Conservation (phyloP, 2,329 filamentous ascomycete genomes). For the Diplodia corticola region DNA sequence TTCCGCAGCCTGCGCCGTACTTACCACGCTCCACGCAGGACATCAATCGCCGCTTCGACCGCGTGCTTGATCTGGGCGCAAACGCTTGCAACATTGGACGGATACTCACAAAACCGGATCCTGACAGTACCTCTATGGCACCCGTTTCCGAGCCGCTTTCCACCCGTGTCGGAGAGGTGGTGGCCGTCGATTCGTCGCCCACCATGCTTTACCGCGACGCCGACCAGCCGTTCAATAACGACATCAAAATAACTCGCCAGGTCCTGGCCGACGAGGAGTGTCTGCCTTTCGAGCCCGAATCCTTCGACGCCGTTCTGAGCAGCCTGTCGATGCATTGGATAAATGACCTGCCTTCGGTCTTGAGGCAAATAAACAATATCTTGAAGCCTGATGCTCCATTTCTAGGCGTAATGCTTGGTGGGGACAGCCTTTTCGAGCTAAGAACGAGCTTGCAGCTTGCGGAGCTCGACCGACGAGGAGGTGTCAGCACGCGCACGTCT, state of each 20-base stretch:
- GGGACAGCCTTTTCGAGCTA: constrained; percentile 90
- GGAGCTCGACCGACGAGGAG: constrained; percentile 86
- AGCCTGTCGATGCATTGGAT: constrained; percentile 94
- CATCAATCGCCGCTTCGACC: constrained; percentile 83
- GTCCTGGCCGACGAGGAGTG: constrained; percentile 74
- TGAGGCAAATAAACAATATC: constrained; percentile 80
- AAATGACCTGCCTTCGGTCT: constrained; percentile 86
- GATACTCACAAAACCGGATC: constrained; percentile 64
- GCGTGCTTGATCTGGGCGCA: constrained; percentile 87
- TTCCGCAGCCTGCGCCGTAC: neutral
- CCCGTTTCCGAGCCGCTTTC: constrained; percentile 67
- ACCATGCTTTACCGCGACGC: constrained; percentile 78
- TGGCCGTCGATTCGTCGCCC: constrained; percentile 79
- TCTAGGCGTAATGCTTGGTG: constrained; percentile 93
- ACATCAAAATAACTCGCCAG: constrained; percentile 70
- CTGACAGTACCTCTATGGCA: constrained; percentile 64
- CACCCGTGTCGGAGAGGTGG: constrained; percentile 69
- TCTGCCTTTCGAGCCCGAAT: constrained; percentile 71
- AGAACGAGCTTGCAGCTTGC: constrained; percentile 91
- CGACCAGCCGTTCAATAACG: constrained; percentile 70
- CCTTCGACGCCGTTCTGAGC: constrained; percentile 88
- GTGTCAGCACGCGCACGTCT: constrained; percentile 85
- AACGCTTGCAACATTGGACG: constrained; percentile 94
- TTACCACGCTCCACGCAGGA: constrained; percentile 58
- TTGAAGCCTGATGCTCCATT: constrained; percentile 91